These are phyloP conservation scores for Chlorella sp. DNA, from an alignment of 139 green algal genomes.

Conservation along the genomic window DNA sequence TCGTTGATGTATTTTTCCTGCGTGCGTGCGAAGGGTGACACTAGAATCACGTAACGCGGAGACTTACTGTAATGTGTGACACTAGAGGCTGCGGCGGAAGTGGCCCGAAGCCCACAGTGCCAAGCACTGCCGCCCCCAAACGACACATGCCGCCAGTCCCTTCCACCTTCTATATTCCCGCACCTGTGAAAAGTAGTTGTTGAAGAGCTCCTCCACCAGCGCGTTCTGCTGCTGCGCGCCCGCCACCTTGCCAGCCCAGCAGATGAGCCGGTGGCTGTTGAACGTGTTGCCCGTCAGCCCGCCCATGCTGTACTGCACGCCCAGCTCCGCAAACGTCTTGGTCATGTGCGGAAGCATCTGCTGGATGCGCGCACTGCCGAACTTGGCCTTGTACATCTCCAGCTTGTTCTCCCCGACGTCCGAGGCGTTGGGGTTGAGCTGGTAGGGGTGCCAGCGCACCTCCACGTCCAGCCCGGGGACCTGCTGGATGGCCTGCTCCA, in stretches of 20 bases:
- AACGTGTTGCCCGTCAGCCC: conserved; percentile 55
- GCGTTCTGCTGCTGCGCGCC: conserved; percentile 39
- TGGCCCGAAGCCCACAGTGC: neutral
- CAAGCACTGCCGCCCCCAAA: neutral
- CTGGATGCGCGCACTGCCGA: neutral
- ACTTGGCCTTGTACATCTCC: neutral
- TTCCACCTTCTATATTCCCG: too few relatives aligned
- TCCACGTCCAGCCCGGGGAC: neutral
- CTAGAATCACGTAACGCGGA: neutral
- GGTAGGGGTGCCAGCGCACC: conserved; percentile 46
- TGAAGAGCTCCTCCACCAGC: conserved; percentile 58
- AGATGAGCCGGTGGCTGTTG: conserved; percentile 46
- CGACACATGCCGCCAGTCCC: too few relatives aligned
- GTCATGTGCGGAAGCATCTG: neutral
- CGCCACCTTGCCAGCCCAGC: conserved; percentile 24
- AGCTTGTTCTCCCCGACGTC: conserved; percentile 53
- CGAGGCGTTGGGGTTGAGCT: conserved; percentile 42
- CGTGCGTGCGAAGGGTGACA: neutral
- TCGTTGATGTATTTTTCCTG: conserved; percentile 42
- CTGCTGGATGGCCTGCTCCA: conserved; percentile 25
- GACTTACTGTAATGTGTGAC: neutral
- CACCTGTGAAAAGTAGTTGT: conserved; percentile 52
- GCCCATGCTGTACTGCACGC: conserved; percentile 41
- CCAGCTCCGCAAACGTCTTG: conserved; percentile 32
- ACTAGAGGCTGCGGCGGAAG: neutral